Percentiles rank a stretch among this genome's conserved stretches.
Conservation (phyloP, 768 basidiomycete species). For the Tephrocybe sp. region DNA sequence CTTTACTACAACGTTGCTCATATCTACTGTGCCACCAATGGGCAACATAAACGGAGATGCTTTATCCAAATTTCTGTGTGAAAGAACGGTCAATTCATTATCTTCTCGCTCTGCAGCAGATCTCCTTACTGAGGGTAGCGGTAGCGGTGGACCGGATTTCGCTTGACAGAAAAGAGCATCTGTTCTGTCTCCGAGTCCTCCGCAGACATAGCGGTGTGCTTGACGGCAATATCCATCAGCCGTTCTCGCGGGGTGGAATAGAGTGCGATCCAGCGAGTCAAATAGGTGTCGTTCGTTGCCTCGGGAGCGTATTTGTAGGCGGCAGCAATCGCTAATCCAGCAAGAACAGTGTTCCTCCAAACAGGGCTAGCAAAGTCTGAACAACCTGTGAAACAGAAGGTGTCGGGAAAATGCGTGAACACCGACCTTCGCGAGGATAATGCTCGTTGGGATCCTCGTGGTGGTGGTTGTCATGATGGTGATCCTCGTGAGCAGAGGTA, state of each 20-base stretch:
- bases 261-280: constrained; percentile 65
- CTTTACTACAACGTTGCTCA: constrained; percentile 31
- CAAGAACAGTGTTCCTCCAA: constrained; percentile 64
- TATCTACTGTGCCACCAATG: constrained; percentile 48
- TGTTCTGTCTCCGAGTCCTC: constrained; percentile 40
- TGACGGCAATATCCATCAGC: constrained; percentile 56
- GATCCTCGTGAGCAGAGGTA: constrained; percentile 36
- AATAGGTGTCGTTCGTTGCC: constrained; percentile 54
- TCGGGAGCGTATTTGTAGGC: constrained; percentile 71
- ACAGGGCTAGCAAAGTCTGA: constrained; percentile 62
- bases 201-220: constrained; percentile 49
- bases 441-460: constrained; percentile 40
- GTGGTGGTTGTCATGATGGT: constrained; percentile 24
- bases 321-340: constrained; percentile 46
- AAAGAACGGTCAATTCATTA: background rate
- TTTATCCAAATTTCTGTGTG: constrained; percentile 51
- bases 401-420: constrained; percentile 1
- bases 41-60: constrained; percentile 58
- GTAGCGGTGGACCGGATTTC: constrained; percentile 55
- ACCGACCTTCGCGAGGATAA: constrained; percentile 60
- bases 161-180: constrained; percentile 42
- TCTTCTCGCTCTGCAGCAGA: background rate
- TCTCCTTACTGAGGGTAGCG: constrained; percentile 73
- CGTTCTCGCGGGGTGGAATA: constrained; percentile 51
- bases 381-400: constrained; percentile 2